Evolutionary conservation across 116 monocot species (phyloP), one percentile per base, ranked within the genome.

Genomic region (Iris pallida): DNA sequence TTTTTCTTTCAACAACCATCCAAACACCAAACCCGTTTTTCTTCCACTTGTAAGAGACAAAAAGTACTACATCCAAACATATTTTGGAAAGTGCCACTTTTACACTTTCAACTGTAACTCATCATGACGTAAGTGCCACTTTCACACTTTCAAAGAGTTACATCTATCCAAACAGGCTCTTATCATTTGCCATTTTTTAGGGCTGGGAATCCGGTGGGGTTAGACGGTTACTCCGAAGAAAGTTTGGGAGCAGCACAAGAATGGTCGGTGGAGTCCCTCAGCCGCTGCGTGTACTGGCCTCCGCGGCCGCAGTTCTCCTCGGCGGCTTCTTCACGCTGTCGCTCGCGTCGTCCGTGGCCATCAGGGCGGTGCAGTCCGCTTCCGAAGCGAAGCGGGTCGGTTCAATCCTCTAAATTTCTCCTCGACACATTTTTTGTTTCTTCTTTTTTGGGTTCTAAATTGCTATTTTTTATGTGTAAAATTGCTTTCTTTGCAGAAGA

Each of bases 251-350:
- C 30, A 30, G 30, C 14, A 52, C 51, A 10, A 59, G 55, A 66
- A 43, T 59, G 71, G 8, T 11, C 1, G 73, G 60, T 20, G 40
- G 68, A 42, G 56, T 69, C 57, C 80, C 80, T 17, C 17, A 15
- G 18, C 82, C 80, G 4, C 49, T 87, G 44, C 75, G 75, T 7
- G 20, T 59, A 11, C 46, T 84, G 53, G 82, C 72, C 11, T 59
- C 78, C 1, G 80, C 78, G 2, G 78, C 78, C 6, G 79, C 67
- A 0, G n/a, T 65, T 55, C 4, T 87, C 10, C 1, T 76, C 5
- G 91, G 87, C 6, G 85, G 91, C 18, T 19, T 91, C 4, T 65
- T 87, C 48, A 60, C 82, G 1, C 49, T 83, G 56, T 83, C 90
- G 5, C 15, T 79, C 2, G 81, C 79, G 19, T 84, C 84, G 14